phyloP scores from a whole-genome alignment of 176 grass and related monocot genomes.

The Triticum dicoccoides region DNA sequence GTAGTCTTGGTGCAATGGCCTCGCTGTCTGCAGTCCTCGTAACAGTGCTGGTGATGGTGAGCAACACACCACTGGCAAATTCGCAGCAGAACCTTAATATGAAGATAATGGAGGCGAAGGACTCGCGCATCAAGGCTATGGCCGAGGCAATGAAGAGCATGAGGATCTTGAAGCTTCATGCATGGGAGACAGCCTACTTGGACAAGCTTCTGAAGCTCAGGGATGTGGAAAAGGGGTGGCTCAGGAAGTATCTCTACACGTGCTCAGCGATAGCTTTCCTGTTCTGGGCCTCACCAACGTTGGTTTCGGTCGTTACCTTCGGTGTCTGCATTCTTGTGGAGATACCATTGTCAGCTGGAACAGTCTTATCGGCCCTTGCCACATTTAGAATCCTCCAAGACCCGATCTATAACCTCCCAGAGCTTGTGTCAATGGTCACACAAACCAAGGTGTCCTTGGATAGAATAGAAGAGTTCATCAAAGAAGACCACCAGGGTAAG shows the following conservation, averaged over 20 bases:
- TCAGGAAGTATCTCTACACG: constrained; percentile 78
- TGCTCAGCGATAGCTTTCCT: constrained; percentile 77
- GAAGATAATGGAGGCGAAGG: constrained; percentile 87
- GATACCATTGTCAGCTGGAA: constrained; percentile 60
- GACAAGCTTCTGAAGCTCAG: constrained; percentile 68
- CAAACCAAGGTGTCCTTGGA: constrained; percentile 85
- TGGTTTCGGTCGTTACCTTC: constrained; percentile 74
- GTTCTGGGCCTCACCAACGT: constrained; percentile 80
- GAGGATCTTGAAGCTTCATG: constrained; percentile 90
- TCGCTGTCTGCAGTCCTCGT: constrained; percentile 53
- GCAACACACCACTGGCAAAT: constrained; percentile 73
- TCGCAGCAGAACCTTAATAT: constrained; percentile 62
- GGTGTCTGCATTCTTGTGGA: constrained; percentile 73
- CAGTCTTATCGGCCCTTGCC: constrained; percentile 70
- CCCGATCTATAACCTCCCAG: constrained; percentile 84
- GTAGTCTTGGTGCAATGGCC: constrained; percentile 62
- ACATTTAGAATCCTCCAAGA: constrained; percentile 92
- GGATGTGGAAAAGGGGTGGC: constrained; percentile 55
- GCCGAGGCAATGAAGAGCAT: constrained; percentile 76
- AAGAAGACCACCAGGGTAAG: constrained; percentile 54
- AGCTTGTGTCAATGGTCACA: constrained; percentile 70
- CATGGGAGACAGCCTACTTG: constrained; percentile 80
- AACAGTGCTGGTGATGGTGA: constrained; percentile 77
- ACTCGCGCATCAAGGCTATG: constrained; percentile 79
- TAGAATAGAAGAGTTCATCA: constrained; percentile 76